Base-by-base conservation (phyloP, 768 basidiomycete genomes). In the Lactarius sanguifluus region DNA sequence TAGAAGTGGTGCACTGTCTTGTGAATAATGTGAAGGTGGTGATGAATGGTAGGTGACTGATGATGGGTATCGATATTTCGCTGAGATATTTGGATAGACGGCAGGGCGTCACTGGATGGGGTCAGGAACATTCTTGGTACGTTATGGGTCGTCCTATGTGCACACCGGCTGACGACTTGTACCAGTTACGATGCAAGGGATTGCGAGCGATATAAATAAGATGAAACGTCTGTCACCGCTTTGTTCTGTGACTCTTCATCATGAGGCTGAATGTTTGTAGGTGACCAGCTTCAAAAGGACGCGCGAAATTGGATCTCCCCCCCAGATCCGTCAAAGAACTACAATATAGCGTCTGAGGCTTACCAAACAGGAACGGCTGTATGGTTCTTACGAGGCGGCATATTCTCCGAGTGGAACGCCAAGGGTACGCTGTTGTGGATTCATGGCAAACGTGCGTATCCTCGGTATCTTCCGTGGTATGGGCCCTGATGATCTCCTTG, bases 1-100 rank as follows among this genome's bases (percentile, higher is more conserved):
- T 56, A 32, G 54, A 32, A 18, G 32, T 56, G 47, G 47, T 50
- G 3, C 47, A 50, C 23, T 50, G 47, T 50, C 55, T 57, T 2
- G 55, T 57, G 5, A 57, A 57, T 57, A 57, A 57, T 30, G 34
- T 50, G 13, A 50, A 50, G 47, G 47, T 50, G 47, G 47, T 50
- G 10, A 50, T 50, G 47, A 23, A 50, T 5, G 47, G 47, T 50
- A 5, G 12, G 47, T 25, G 2, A 32, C 18, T 32, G 30, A 18
- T 32, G 7, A 5, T 4, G 6, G 30, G 15, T 32, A 18, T 32
- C 9, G 54, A 10, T 18, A 3, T 18, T 32, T 3, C 1, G 2
- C n/a, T 58, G 12, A 23, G n/a, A 3, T 40, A 30, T 56, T 16
- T 9, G 7, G 3, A 30, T 20, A 32, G 54, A 32, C 3, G 54